Evolutionary conservation across 2,329 filamentous ascomycete genomes (phyloP), one percentile per base, ranked within the genome.

Genomic region (Diaporthe citrichinensis): DNA sequence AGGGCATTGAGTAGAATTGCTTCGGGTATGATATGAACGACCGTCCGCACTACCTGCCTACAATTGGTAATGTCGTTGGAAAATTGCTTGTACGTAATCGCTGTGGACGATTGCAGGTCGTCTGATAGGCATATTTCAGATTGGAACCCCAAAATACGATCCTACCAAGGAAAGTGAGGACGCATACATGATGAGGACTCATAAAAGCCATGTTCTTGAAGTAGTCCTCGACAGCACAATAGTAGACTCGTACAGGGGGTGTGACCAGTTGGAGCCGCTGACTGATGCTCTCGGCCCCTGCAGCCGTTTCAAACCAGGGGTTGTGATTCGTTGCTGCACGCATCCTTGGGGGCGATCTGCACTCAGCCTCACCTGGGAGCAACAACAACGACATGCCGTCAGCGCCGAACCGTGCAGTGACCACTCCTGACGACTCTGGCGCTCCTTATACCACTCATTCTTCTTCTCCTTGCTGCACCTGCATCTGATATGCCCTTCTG

Each of bases 381-480:
- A 55, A 69, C 65, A 55, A 69, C 71, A 73, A 73, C 71, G 71
- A 73, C 71, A 57, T 65, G 46, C 46, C 58, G 46, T 73, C 71
- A 65, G 28, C 49, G 49, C 34, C 46, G 34, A 68, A 51, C 46
- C 20, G 44, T 12, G 46, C 65, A 53, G 46, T 41, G 65, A 55
- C 65, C 34, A 55, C 49, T 55, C 14, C 31, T 51, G 28, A n/a
- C 65, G 5, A 39, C 34, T 36, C 34, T 7, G 15, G 28, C 55
- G 34, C 65, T 65, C 58, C 59, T 65, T 55, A 34, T 34, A 49
- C 49, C 20, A 53, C 41, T 44, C 17, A 3, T 36, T 31, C 34
- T 20, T 51, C 69, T 72, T 39, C 41, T 53, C 53, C 31, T 25
- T 69, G 8, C 17, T 55, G 34, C 41, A 9, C 39, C 34, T 57